These are phyloP conservation scores for Friedmanniomyces simplex DNA, from an alignment of 495 filamentous ascomycete species.

Conservation along the genomic window DNA sequence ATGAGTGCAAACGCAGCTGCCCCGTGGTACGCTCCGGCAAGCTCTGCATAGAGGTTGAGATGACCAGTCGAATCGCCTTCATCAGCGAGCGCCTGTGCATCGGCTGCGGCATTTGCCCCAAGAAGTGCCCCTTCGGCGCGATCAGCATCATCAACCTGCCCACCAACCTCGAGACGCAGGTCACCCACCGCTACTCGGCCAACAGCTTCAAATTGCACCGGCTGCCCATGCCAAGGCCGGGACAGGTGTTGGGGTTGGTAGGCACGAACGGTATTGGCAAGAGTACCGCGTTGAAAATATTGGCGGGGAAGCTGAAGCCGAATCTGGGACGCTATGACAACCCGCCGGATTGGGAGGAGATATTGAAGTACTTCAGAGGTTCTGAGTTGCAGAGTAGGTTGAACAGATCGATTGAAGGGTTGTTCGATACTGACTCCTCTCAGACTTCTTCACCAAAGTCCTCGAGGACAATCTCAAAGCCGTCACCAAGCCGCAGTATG, in stretches of 20 bases:
- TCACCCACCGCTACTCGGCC: constrained; percentile 95
- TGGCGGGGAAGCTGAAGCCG: constrained; percentile 95
- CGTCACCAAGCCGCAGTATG: constrained; percentile 97
- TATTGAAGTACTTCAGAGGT: constrained; percentile 93
- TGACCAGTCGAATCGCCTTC: constrained; percentile 91
- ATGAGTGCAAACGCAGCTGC: constrained; percentile 98
- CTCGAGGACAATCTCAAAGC: constrained; percentile 94
- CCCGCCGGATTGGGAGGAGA: constrained; percentile 98
- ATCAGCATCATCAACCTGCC: constrained; percentile 99
- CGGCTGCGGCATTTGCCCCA: constrained; percentile 97
- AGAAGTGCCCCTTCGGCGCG: constrained; percentile 98
- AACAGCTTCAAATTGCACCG: constrained; percentile 99
- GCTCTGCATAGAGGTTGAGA: constrained; percentile 88
- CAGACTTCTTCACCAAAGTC: constrained; percentile 97
- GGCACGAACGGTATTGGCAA: constrained; percentile 99
- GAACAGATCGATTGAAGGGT: neutral
- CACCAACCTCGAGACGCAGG: constrained; percentile 93
- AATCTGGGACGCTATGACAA: constrained; percentile 92
- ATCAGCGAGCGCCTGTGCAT: constrained; percentile 93
- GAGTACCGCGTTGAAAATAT: constrained; percentile 94
- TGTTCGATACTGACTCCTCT: neutral
- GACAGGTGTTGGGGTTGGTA: constrained; percentile 92
- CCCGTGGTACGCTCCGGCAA: constrained; percentile 97
- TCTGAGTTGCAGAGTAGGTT: constrained; percentile 84
- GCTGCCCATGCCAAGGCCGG: constrained; percentile 87